Percentiles rank a stretch among this genome's conserved stretches.
Conservation (phyloP, 2,329 filamentous ascomycete genomes). For the Gliomastix tumulicola region DNA sequence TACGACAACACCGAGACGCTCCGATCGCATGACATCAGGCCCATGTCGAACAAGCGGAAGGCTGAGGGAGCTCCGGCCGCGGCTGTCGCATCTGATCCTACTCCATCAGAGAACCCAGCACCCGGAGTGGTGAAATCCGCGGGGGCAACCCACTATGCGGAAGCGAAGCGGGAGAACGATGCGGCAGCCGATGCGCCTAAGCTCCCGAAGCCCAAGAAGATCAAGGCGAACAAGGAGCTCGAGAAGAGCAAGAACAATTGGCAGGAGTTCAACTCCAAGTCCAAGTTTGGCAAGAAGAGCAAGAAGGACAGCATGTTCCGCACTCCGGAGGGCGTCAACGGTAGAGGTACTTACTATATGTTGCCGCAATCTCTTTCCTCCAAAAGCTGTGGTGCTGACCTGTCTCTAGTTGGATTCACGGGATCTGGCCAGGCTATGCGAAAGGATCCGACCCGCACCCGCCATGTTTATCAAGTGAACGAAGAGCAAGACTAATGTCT, state of each 20-base stretch:
- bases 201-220: constrained; percentile 76
- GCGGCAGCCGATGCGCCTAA: constrained; percentile 62
- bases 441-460: constrained; percentile 75
- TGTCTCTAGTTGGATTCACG: constrained; percentile 78
- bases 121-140: constrained; percentile 44
- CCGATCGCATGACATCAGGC: constrained; percentile 75
- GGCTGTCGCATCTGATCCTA: constrained; percentile 25
- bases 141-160: constrained; percentile 50
- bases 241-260: constrained; percentile 90
- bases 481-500: constrained; percentile 61
- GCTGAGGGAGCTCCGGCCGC: constrained; percentile 64
- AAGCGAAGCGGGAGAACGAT: constrained; percentile 54
- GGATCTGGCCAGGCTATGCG: constrained; percentile 94
- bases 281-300: constrained; percentile 55
- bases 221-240: constrained; percentile 83
- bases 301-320: constrained; percentile 98
- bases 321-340: constrained; percentile 78
- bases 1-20: constrained; percentile 82
- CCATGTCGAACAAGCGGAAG: constrained; percentile 76
- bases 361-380: neutral
- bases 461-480: constrained; percentile 76
- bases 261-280: constrained; percentile 84
- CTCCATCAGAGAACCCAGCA: constrained; percentile 7
- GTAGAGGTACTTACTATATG: constrained; percentile 81
- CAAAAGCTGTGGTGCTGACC: constrained; percentile 10